Evolutionary conservation across 495 filamentous ascomycete species (phyloP).

Genomic region (Annulohypoxylon bovei): DNA sequence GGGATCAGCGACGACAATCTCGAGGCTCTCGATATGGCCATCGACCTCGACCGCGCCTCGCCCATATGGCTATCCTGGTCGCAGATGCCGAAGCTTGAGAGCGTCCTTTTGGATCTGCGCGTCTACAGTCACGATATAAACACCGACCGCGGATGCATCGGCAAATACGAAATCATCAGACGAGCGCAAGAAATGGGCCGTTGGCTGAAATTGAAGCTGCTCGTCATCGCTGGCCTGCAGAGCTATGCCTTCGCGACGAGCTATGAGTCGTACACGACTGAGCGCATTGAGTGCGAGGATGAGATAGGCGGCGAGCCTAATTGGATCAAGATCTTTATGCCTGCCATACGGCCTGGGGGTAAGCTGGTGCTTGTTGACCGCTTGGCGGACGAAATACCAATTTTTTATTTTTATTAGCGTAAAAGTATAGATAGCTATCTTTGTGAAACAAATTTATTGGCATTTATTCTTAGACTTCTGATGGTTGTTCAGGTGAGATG

Average conservation of each 20-base stretch:
- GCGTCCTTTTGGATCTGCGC: slow-evolving; percentile 43
- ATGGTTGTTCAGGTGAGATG: background rate
- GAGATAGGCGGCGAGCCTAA: slow-evolving; percentile 40
- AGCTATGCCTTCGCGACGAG: slow-evolving; percentile 39
- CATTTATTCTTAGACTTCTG: no score
- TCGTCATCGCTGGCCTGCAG: slow-evolving; percentile 45
- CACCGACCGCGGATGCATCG: slow-evolving; percentile 35
- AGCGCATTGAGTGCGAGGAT: slow-evolving; percentile 26
- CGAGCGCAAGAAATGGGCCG: slow-evolving; percentile 43
- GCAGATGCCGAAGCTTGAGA: slow-evolving; percentile 41
- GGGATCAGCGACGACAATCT: background rate
- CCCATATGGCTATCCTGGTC: slow-evolving; percentile 46
- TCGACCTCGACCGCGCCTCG: slow-evolving; percentile 38
- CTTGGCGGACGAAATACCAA: background rate
- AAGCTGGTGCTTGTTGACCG: slow-evolving; percentile 40
- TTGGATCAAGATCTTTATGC: slow-evolving; percentile 44
- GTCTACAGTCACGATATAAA: slow-evolving; percentile 44
- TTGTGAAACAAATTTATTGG: background rate
- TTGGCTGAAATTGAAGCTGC: slow-evolving; percentile 34
- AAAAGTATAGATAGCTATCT: background rate
- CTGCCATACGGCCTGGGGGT: slow-evolving; percentile 34
- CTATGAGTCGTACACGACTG: slow-evolving; percentile 23
- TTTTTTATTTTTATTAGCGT: background rate
- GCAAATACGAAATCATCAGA: slow-evolving; percentile 28
- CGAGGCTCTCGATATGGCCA: slow-evolving; percentile 22